Evolutionary conservation across 176 grass and related monocot genomes (phyloP).

Genomic region (Oryza punctata): DNA sequence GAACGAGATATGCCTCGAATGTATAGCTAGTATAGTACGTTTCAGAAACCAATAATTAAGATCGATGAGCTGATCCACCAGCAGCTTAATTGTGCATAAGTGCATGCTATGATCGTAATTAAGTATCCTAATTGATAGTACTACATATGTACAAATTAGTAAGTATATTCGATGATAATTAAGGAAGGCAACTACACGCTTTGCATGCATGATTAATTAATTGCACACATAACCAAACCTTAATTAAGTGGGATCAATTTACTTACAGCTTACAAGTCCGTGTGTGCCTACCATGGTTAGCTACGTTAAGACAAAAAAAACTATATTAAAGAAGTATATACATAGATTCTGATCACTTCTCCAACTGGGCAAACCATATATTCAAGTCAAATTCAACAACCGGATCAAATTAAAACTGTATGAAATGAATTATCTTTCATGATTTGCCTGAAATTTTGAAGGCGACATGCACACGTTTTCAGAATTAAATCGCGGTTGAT

Average conservation of each 20-base stretch:
- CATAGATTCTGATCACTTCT: not conserved
- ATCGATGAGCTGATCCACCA: not conserved
- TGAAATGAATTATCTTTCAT: not conserved
- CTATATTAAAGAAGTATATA: no score
- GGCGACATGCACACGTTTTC: not conserved
- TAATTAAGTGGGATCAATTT: not conserved
- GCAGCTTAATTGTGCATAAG: not conserved
- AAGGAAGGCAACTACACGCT: not conserved
- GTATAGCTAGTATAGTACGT: no score
- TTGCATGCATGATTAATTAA: not conserved
- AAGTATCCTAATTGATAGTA: no score
- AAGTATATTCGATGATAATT: not conserved
- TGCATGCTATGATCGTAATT: not conserved
- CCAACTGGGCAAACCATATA: not conserved
- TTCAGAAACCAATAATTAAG: no score
- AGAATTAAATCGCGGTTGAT: conserved; percentile 14
- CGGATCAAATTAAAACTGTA: conserved; percentile 11
- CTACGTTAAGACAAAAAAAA: not conserved
- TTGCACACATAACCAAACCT: not conserved
- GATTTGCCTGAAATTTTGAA: conserved; percentile 17
- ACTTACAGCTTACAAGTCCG: not conserved
- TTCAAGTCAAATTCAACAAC: conserved; percentile 10
- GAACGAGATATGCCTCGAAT: no score
- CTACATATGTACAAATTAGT: not conserved
- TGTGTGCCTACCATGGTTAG: not conserved